Base-by-base conservation (phyloP, 169 alveolate genomes). In the Cryptosporidium sp. region DNA sequence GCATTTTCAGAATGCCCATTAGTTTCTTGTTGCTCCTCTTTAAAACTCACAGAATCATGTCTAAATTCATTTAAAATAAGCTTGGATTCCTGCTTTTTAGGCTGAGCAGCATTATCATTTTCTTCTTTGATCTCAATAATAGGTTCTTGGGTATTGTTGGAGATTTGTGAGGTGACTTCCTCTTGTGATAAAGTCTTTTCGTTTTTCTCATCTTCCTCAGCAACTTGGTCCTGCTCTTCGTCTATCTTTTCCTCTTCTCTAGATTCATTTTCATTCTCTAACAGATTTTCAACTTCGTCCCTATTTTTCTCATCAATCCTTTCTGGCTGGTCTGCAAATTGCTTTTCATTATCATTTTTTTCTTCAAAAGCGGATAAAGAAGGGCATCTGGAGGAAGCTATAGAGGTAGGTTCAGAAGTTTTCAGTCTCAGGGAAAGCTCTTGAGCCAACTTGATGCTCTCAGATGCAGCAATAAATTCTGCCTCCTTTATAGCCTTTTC, bases 401-500 rank as follows among this genome's bases (percentile, higher is more conserved):
- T 59, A 3, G 86, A 73, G n/a, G 7, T 73, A 35, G 86, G 48
- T 1, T 73, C 86, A 26, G 86, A 73, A 14, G 35, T 35, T 41
- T n/a, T 48, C 9, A 80, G 29, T 45, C 89, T 80, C 26, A 80
- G 6, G 23, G 89, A 80, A 16, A 80, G 62, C 35, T 80, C 89
- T 31, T 80, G 80, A 39, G 48, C 48, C 3, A 80, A 52, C 21
- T 70, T 80, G 2, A 26, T 61, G n/a, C 80, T 62, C 6, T 80
- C 89, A 10, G 73, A 65, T 18, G 75, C 75, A 26, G 89, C 89
- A 41, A 80, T 62, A 31, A 31, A 62, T 23, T 80, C 89, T 43
- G 75, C 75, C 55, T 80, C 89, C 31, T 41, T 80, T n/a, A 80
- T 62, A 41, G 89, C 89, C 45, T 48, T 59, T 45, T 61, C 75